phyloP scores from a whole-genome alignment of 192 early-diverging fungal genomes.

The Backusella macrospora region DNA sequence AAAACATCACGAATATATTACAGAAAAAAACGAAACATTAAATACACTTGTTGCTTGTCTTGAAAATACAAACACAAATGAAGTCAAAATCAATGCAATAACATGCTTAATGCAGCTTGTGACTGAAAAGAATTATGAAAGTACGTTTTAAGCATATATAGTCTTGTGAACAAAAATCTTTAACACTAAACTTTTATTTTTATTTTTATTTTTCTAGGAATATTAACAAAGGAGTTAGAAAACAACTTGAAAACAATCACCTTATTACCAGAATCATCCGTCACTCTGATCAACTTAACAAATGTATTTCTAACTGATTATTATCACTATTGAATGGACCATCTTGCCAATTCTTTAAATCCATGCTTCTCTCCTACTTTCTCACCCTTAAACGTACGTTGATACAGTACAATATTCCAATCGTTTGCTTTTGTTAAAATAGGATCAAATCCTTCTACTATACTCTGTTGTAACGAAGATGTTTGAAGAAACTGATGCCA shows the following conservation, averaged over 20 bases:
- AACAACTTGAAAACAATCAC: not conserved
- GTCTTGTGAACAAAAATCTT: not conserved
- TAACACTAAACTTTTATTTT: not conserved
- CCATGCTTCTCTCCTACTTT: constrained; percentile 5
- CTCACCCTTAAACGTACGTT: constrained; percentile 1
- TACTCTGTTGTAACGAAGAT: not conserved
- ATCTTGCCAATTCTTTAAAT: constrained; percentile 15
- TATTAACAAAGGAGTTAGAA: not conserved
- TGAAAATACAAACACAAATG: not conserved
- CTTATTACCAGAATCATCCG: not conserved
- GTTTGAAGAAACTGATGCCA: not conserved
- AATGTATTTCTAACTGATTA: constrained; percentile 3
- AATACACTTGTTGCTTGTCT: constrained; percentile 5
- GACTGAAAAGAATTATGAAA: not conserved
- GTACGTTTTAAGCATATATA: too few species aligned
- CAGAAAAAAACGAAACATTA: not conserved
- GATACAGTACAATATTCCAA: constrained; percentile 27
- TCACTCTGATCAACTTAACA: not conserved
- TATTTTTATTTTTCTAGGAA: not conserved
- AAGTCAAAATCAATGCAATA: constrained; percentile 9
- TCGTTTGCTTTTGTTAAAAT: not conserved
- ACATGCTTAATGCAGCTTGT: constrained; percentile 16
- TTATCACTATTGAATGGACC: not conserved
- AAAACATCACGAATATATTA: constrained; percentile 19
- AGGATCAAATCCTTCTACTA: not conserved